Percentiles rank a stretch among this genome's conserved stretches.
Evolutionary conservation across 2,329 filamentous ascomycete species (phyloP).

Genomic region (Acephala macrosclerotiorum): DNA sequence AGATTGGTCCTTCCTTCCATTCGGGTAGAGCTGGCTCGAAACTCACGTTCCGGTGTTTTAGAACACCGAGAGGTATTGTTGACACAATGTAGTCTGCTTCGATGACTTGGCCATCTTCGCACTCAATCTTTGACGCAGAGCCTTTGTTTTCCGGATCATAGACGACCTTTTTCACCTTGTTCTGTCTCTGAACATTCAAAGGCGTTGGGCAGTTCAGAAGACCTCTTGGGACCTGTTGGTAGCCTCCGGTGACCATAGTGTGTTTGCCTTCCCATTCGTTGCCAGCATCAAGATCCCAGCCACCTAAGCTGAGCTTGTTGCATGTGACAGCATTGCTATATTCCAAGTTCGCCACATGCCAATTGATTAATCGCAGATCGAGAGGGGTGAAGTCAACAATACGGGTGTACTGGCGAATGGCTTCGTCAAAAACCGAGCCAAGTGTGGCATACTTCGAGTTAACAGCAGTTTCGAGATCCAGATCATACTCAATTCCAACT

Average conservation of each 20-base stretch:
- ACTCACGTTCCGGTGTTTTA: conserved; percentile 82
- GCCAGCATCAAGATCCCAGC: conserved; percentile 97
- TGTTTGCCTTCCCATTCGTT: conserved; percentile 98
- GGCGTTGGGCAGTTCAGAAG: conserved; percentile 78
- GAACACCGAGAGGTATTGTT: conserved; percentile 87
- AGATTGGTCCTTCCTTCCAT: conserved; percentile 84
- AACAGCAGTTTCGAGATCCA: conserved; percentile 75
- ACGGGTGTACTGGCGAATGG: conserved; percentile 85
- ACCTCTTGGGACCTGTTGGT: conserved; percentile 90
- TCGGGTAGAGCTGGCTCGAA: conserved; percentile 91
- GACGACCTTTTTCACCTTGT: conserved; percentile 73
- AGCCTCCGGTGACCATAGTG: conserved; percentile 91
- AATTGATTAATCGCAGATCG: conserved; percentile 91
- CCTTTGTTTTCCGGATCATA: conserved; percentile 60
- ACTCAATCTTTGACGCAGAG: conserved; percentile 69
- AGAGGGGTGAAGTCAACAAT: conserved; percentile 84
- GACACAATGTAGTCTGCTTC: conserved; percentile 92
- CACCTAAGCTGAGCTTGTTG: conserved; percentile 82
- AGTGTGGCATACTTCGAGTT: conserved; percentile 73
- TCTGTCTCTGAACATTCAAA: conserved; percentile 78
- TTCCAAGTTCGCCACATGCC: conserved; percentile 98
- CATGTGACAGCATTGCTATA: conserved; percentile 96
- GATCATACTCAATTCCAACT: conserved; percentile 66
- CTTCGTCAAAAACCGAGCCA: conserved; percentile 89
- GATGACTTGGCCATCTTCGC: conserved; percentile 77